Percentiles rank a stretch among this genome's conserved stretches.
phyloP scores from a whole-genome alignment of 2,329 filamentous ascomycete species.

The Aspergillus calidoustus region DNA sequence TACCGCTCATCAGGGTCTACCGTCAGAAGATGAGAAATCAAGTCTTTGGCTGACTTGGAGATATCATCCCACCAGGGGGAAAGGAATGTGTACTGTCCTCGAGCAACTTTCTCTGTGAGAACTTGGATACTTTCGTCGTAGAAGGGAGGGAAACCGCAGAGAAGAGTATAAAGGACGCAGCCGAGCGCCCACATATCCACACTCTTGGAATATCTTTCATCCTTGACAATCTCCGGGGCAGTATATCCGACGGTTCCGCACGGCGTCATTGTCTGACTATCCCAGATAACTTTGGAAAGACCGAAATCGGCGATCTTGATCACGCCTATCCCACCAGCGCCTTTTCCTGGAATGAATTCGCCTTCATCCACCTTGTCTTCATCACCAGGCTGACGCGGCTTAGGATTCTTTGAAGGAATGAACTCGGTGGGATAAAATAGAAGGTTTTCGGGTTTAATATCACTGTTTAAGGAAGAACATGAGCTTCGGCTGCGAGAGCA shows the following conservation, averaged over 20 bases:
- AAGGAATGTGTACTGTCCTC: constrained; percentile 95
- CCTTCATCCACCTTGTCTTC: constrained; percentile 98
- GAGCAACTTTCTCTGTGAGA: constrained; percentile 94
- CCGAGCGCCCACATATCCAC: constrained; percentile 99
- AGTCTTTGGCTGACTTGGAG: constrained; percentile 88
- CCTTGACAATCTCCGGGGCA: constrained; percentile 97
- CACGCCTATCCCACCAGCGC: constrained; percentile 85
- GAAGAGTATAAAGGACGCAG: constrained; percentile 93
- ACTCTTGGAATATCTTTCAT: constrained; percentile 97
- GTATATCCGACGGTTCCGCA: constrained; percentile 98
- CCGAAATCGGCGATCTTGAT: constrained; percentile 99
- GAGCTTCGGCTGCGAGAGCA: neutral
- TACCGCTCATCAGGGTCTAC: constrained; percentile 96
- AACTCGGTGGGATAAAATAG: constrained; percentile 87
- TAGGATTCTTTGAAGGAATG: constrained; percentile 77
- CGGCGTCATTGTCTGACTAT: constrained; percentile 98
- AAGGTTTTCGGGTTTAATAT: constrained; percentile 96
- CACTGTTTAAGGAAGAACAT: constrained; percentile 24
- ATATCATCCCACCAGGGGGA: constrained; percentile 99
- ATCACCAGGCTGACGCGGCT: constrained; percentile 82
- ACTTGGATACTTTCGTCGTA: constrained; percentile 98
- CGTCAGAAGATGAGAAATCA: constrained; percentile 89
- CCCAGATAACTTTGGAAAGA: constrained; percentile 97
- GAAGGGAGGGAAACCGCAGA: constrained; percentile 97
- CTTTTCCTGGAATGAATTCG: constrained; percentile 81